These are phyloP conservation scores for Fagus crenata DNA, from an alignment of 306 rosid species.

Conservation along the genomic window DNA sequence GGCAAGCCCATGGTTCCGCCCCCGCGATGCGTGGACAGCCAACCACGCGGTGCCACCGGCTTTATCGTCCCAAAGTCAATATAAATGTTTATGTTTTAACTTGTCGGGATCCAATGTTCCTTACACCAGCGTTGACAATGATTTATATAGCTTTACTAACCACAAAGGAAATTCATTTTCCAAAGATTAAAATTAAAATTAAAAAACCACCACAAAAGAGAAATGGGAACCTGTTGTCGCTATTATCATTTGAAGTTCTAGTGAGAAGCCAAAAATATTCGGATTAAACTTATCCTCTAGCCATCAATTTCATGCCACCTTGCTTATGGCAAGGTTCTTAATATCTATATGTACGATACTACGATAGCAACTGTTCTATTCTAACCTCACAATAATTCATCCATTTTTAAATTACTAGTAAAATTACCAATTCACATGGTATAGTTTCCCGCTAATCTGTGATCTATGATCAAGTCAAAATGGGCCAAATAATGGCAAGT, in stretches of 20 bases:
- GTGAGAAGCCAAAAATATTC: background rate
- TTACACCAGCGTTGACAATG: constrained; percentile 29
- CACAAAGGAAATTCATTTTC: background rate
- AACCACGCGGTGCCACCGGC: constrained; percentile 32
- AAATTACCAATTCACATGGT: background rate
- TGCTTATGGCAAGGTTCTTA: background rate
- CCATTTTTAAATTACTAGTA: background rate
- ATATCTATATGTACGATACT: background rate
- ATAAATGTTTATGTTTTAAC: constrained; percentile 26
- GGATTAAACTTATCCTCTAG: background rate
- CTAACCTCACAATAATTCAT: background rate
- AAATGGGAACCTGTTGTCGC: background rate
- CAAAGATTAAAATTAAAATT: background rate
- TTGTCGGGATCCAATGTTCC: constrained; percentile 31
- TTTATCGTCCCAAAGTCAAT: constrained; percentile 25
- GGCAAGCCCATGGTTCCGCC: constrained; percentile 20
- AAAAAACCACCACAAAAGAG: background rate
- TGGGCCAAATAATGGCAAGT: background rate
- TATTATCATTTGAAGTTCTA: background rate
- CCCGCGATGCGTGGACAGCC: constrained; percentile 1
- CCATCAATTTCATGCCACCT: background rate
- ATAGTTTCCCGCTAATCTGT: too few relatives aligned
- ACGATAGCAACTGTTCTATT: background rate
- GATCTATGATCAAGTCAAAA: background rate
- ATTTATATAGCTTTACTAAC: background rate